phyloP scores from a whole-genome alignment of 208 protist species.

The Trypanosomatidae sp. region DNA sequence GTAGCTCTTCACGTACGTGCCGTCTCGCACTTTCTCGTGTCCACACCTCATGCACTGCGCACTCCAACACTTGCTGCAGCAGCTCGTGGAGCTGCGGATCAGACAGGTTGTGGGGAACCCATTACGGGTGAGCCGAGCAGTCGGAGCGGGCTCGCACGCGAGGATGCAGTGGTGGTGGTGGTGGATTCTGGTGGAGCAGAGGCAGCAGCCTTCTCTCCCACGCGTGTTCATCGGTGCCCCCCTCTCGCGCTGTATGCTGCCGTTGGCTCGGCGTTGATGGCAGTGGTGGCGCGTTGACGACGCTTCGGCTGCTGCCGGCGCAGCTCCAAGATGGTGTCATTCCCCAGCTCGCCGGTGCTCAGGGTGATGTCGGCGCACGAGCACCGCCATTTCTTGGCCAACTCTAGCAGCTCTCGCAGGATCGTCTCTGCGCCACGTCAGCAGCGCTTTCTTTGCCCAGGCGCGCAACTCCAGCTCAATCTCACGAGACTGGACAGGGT shows the following conservation, averaged over 20 bases:
- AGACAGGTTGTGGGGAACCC: conserved; percentile 49
- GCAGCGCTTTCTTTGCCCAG: conserved; percentile 42
- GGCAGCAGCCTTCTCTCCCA: background rate
- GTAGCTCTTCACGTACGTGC: conserved; percentile 82
- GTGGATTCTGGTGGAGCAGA: background rate
- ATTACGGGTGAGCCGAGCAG: conserved; percentile 67
- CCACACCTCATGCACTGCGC: conserved; percentile 80
- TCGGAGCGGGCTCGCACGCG: conserved; percentile 17
- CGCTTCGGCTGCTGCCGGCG: conserved; percentile 1
- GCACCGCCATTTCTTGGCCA: conserved; percentile 63
- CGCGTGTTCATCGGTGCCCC: background rate
- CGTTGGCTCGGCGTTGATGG: background rate
- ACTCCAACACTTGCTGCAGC: conserved; percentile 73
- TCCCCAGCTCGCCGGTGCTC: conserved; percentile 6
- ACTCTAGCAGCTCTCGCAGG: conserved; percentile 53
- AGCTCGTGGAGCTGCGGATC: conserved; percentile 48
- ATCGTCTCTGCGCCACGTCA: conserved; percentile 66
- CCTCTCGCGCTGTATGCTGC: background rate
- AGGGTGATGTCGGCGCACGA: conserved; percentile 39
- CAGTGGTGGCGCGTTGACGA: background rate
- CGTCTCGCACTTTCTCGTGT: conserved; percentile 63
- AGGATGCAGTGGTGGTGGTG: background rate
- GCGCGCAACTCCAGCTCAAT: conserved; percentile 65
- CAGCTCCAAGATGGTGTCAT: background rate
- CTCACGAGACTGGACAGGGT: conserved; percentile 41